A percentile compares a stretch with the other conserved stretches of the same genome.
phyloP scores from a whole-genome alignment of 257 asterid genomes.

The Primulina huaijiensis region DNA sequence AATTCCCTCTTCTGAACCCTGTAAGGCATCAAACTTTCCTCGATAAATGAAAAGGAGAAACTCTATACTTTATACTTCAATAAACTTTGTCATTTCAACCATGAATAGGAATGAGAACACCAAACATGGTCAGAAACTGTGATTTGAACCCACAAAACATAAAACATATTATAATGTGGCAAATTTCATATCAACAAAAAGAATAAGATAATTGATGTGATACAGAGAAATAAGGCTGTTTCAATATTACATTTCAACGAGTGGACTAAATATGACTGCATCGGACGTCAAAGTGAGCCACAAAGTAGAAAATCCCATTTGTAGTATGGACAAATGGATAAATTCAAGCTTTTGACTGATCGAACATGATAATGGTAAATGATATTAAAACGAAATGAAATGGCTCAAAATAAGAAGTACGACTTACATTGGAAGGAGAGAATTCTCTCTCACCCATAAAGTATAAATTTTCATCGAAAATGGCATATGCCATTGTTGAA shows the following conservation, averaged over 20 bases:
- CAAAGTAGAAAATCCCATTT: background rate
- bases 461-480: conserved; percentile 79
- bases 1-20: conserved; percentile 55
- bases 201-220: conserved; percentile 9
- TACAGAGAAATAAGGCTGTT: conserved; percentile 2
- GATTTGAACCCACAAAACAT: conserved; percentile 18
- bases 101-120: conserved; percentile 4
- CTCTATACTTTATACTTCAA: conserved; percentile 22
- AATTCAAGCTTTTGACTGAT: conserved; percentile 11
- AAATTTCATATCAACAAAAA: background rate
- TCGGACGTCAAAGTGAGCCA: conserved; percentile 16
- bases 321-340: conserved; percentile 15
- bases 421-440: conserved; percentile 52
- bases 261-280: background rate
- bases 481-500: conserved; percentile 79
- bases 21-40: conserved; percentile 31
- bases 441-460: conserved; percentile 58
- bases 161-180: background rate
- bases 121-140: background rate
- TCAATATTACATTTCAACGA: conserved; percentile 12
- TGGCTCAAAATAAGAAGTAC: conserved; percentile 10
- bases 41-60: conserved; percentile 22
- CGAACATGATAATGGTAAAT: background rate
- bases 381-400: background rate
- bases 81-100: conserved; percentile 12